phyloP scores from a whole-genome alignment of 306 rosid genomes.

The Prunus davidiana region DNA sequence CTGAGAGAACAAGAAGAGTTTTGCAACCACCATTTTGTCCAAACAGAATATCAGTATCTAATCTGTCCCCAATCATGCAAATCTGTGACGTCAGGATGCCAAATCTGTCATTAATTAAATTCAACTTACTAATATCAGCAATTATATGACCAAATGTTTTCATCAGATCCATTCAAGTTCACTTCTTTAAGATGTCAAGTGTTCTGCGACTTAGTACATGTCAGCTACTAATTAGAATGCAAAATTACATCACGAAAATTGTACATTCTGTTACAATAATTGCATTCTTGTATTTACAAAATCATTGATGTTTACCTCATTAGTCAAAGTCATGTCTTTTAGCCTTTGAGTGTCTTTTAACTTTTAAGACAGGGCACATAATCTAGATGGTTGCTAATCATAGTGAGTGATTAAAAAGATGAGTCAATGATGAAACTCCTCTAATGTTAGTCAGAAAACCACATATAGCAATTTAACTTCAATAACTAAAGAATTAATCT shows the following conservation, averaged over 20 bases:
- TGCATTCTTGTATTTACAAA: too few species aligned
- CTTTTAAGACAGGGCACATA: too few species aligned
- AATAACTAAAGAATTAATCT: too few species aligned
- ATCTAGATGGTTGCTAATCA: too few species aligned
- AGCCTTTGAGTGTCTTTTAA: too few species aligned
- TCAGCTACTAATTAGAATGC: not conserved
- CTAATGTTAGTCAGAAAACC: too few species aligned
- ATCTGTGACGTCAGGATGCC: slow-evolving; percentile 86
- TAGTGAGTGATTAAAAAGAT: too few species aligned
- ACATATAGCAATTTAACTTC: too few species aligned
- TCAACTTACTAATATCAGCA: slow-evolving; percentile 1
- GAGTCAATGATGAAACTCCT: too few species aligned
- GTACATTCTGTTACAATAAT: not conserved
- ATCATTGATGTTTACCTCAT: too few species aligned
- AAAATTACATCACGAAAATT: not conserved
- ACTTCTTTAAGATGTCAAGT: not conserved
- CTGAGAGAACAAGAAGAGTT: slow-evolving; percentile 91
- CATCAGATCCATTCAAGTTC: not conserved
- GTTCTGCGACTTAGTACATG: not conserved
- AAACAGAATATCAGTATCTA: slow-evolving; percentile 89
- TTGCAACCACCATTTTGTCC: slow-evolving; percentile 98
- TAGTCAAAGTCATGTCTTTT: too few species aligned
- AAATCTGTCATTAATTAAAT: slow-evolving; percentile 50
- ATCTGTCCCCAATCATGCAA: slow-evolving; percentile 97
- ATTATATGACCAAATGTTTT: slow-evolving; percentile 5